Evolutionary conservation across 2,329 filamentous ascomycete species (phyloP).

Genomic region (Curvularia sp.): DNA sequence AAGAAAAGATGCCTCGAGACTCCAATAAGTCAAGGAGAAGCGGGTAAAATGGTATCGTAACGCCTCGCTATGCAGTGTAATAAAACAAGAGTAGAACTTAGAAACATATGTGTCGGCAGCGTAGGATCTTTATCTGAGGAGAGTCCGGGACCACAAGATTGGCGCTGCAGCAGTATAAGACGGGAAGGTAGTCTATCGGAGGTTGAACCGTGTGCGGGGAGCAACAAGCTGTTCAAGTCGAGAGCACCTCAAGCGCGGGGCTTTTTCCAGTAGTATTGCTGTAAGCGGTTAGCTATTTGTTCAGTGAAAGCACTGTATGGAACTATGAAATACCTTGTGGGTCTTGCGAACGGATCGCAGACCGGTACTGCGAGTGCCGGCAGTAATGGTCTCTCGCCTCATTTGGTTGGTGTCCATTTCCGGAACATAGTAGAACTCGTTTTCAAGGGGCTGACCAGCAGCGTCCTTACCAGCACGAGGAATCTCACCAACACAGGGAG

Average conservation of each 20-base stretch:
- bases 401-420: conserved; percentile 82
- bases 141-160: not conserved
- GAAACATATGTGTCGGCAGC: conserved; percentile 1
- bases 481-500: conserved; percentile 86
- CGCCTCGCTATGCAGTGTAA: conserved; percentile 49
- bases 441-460: conserved; percentile 89
- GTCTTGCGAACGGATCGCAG: conserved; percentile 90
- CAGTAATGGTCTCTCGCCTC: conserved; percentile 80
- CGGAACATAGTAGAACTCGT: conserved; percentile 95
- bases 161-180: not conserved
- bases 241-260: conserved; percentile 51
- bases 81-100: conserved; percentile 15
- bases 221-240: not conserved
- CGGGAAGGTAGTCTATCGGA: not conserved
- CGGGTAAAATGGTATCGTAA: conserved; percentile 43
- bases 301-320: not conserved
- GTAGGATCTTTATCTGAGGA: not conserved
- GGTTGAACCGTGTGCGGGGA: not conserved
- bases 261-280: conserved; percentile 78
- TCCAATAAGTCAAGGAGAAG: conserved; percentile 17
- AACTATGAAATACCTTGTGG: conserved; percentile 76
- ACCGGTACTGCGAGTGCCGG: conserved; percentile 86
- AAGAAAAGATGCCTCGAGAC: conserved; percentile 17
- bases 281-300: conserved; percentile 18
- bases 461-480: conserved; percentile 92